Percentiles rank a stretch among this genome's conserved stretches.
phyloP scores from a whole-genome alignment of 1,139 yeast genomes.

The Eremothecium sinecaudum region DNA sequence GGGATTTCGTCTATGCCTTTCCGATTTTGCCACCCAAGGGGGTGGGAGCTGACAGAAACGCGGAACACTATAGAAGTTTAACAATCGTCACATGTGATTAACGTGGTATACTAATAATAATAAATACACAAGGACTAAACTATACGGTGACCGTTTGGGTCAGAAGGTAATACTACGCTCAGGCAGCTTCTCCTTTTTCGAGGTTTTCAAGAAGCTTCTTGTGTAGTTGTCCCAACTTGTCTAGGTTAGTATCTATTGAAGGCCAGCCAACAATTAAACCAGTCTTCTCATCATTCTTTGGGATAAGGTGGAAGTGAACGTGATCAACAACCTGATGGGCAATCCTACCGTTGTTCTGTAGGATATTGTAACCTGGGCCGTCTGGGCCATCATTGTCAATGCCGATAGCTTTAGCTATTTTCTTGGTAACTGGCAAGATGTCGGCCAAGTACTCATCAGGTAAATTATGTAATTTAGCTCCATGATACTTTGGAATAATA shows the following conservation, averaged over 20 bases:
- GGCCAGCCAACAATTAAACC: constrained; percentile 94
- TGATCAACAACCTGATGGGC: constrained; percentile 95
- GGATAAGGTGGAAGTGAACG: constrained; percentile 93
- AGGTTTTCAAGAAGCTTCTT: constrained; percentile 39
- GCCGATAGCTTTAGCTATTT: constrained; percentile 58
- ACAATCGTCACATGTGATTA: no score
- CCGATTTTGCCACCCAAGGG: constrained; percentile 5
- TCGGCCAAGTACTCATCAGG: constrained; percentile 88
- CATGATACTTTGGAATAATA: constrained; percentile 86
- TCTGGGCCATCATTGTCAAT: constrained; percentile 57
- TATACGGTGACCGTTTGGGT: no score
- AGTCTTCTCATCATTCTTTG: constrained; percentile 58
- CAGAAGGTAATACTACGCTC: no score
- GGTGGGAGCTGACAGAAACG: background rate
- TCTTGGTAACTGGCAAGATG: constrained; percentile 77
- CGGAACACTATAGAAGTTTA: background rate
- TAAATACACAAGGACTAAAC: no score
- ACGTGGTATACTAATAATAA: no score
- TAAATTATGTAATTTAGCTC: constrained; percentile 79
- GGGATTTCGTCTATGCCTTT: background rate
- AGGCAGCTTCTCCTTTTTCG: no score
- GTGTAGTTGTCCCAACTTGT: constrained; percentile 57
- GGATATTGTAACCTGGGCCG: constrained; percentile 74
- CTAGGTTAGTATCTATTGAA: constrained; percentile 63
- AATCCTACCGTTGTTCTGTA: constrained; percentile 86